Percentiles rank a stretch among this genome's conserved stretches.
These are phyloP conservation scores for Acacia melanoxylon DNA, from an alignment of 306 rosid species.

Conservation along the genomic window DNA sequence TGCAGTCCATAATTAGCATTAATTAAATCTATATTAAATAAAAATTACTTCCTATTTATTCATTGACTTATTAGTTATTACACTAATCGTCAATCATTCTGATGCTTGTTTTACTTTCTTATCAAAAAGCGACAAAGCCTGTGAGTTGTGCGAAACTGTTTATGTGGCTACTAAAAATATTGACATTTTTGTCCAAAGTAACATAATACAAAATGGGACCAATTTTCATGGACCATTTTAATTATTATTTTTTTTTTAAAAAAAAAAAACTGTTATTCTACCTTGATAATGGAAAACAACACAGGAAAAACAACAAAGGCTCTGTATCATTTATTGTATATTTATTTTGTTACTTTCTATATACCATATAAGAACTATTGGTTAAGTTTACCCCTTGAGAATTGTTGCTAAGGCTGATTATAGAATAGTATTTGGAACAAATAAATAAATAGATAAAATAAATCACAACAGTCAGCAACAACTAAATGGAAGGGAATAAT, in stretches of 20 bases:
- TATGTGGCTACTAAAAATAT: constrained; percentile 2
- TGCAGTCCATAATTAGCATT: constrained; percentile 3
- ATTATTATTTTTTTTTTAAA: no score
- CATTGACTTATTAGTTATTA: background rate
- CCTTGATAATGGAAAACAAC: constrained; percentile 10
- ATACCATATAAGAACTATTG: background rate
- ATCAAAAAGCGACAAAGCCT: constrained; percentile 30
- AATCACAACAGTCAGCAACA: no score
- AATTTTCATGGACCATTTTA: background rate
- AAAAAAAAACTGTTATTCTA: background rate
- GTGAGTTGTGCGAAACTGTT: constrained; percentile 1
- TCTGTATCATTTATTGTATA: background rate
- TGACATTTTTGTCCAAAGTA: constrained; percentile 37
- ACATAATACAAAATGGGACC: constrained; percentile 16
- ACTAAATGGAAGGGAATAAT: no score
- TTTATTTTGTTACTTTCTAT: background rate
- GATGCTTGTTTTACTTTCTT: constrained; percentile 16
- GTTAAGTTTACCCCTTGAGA: background rate
- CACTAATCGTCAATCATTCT: background rate
- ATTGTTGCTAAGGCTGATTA: background rate
- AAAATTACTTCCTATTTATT: constrained; percentile 9
- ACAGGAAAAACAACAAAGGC: background rate
- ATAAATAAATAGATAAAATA: no score
- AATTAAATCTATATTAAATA: background rate
- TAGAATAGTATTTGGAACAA: background rate